Evolutionary conservation across 2,329 filamentous ascomycete species (phyloP), one percentile per base, ranked within the genome.

Genomic region (Fusarium sp.): DNA sequence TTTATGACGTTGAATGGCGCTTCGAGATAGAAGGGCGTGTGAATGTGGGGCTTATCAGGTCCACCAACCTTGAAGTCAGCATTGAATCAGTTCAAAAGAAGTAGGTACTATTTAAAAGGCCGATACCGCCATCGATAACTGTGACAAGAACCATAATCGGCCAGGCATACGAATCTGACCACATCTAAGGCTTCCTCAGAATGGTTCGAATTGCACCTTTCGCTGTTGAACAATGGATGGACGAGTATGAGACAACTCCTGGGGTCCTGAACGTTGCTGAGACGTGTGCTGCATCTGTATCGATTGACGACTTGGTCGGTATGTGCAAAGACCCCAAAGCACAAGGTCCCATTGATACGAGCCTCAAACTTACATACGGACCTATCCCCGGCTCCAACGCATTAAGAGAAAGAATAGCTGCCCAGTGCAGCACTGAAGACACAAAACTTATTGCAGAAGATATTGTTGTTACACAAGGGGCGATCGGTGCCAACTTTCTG

Each of bases 401-500:
- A 39, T 84, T 96, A 30, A 89, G 93, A 28, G 83, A 84, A 64
- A 91, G 90, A 51, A 87, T 96, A 20, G 89, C 92, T 11, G 84
- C 86, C 24, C 85, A 93, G 8, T 94, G 94, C 79, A 90, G 89
- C 9, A 85, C 86, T 28, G 88, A 89, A 82, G 69, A 80, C 82
- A 83, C 84, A 10, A 79, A 90, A 17, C 24, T 83, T 80, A 65
- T 78, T 2, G 64, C 79, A 3, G 90, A 94, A 22, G 90, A 93
- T 76, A 87, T 97, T 45, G 82, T 97, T 60, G 91, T 96, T 66
- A 94, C 93, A 0, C 89, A 92, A 36, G 95, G 95, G 15, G 94
- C 94, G 20, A 97, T 97, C 57, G 87, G 90, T 11, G 94, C 94
- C n/a, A 97, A 97, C 79, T 94, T 94, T 76, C 83, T 96, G n/a